These are phyloP conservation scores for Phytophthora vignae DNA, from an alignment of 352 stramenopile species.

Conservation along the genomic window DNA sequence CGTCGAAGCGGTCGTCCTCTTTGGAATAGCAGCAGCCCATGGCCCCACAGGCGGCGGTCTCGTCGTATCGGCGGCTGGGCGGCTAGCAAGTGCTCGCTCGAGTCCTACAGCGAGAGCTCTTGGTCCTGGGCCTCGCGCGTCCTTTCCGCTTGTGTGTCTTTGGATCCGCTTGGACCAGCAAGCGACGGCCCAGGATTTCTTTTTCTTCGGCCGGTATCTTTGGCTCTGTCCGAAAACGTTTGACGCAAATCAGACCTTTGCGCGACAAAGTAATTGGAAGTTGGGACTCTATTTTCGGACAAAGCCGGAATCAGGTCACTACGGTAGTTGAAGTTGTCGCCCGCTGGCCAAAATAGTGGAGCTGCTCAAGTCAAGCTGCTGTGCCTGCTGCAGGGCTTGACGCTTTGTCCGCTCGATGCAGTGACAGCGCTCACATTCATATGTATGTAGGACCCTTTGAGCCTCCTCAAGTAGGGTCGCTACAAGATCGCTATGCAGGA, in stretches of 20 bases:
- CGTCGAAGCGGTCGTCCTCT: constrained; percentile 74
- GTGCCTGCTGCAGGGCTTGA: no score
- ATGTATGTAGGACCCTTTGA: no score
- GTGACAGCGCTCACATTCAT: background rate
- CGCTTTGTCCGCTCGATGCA: background rate
- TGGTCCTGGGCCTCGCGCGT: constrained; percentile 13
- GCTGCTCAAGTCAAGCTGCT: background rate
- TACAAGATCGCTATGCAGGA: background rate
- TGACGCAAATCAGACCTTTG: no score
- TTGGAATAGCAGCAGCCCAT: constrained; percentile 80
- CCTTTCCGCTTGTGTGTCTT: constrained; percentile 22
- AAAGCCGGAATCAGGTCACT: background rate
- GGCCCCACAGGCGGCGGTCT: constrained; percentile 1
- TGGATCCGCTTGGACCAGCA: constrained; percentile 5
- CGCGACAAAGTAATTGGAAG: no score
- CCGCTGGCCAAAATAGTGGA: background rate
- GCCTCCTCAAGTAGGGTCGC: no score
- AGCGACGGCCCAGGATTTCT: constrained; percentile 13
- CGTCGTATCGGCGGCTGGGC: no score
- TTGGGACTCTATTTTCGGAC: background rate
- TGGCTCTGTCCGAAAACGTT: background rate
- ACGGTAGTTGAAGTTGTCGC: background rate
- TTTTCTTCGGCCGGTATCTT: constrained; percentile 22
- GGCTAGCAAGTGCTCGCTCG: no score
- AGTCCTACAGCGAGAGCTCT: constrained; percentile 9